Conservation (phyloP, 345 rosid genomes). For the Hypericum perforatum region DNA sequence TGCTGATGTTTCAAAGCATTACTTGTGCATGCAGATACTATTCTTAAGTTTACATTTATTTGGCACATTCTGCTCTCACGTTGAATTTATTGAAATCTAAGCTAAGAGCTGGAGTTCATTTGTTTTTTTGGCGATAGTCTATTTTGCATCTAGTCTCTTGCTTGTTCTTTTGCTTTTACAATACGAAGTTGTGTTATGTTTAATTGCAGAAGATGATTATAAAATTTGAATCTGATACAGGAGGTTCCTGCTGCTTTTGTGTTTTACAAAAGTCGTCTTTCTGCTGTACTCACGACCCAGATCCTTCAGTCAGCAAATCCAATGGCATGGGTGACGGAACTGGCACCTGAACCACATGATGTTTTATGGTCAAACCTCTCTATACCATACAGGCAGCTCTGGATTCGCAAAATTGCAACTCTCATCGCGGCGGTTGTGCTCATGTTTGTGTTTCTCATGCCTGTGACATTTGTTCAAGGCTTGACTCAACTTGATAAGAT, state of each 20-base stretch:
- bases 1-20: too few relatives aligned
- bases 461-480: slow-evolving; percentile 75
- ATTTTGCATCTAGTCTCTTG: too few relatives aligned
- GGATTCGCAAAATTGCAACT: slow-evolving; percentile 73
- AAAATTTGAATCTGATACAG: slow-evolving; percentile 25
- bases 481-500: slow-evolving; percentile 58
- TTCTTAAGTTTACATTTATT: too few relatives aligned
- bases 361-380: slow-evolving; percentile 81
- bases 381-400: slow-evolving; percentile 70
- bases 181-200: too few relatives aligned
- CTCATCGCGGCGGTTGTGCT: slow-evolving; percentile 52
- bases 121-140: too few relatives aligned
- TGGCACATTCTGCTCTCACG: too few relatives aligned
- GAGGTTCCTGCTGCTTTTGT: slow-evolving; percentile 90
- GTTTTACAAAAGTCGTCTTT: slow-evolving; percentile 77
- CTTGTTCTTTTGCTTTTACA: too few relatives aligned
- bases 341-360: slow-evolving; percentile 92
- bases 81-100: too few relatives aligned
- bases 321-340: slow-evolving; percentile 84
- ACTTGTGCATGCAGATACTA: too few relatives aligned
- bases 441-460: slow-evolving; percentile 66
- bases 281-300: slow-evolving; percentile 74
- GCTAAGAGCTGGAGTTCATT: too few relatives aligned
- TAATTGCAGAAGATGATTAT: too few relatives aligned
- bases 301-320: slow-evolving; percentile 81